These are phyloP conservation scores for Mitragyna speciosa DNA, from an alignment of 257 asterid genomes.

Conservation along the genomic window DNA sequence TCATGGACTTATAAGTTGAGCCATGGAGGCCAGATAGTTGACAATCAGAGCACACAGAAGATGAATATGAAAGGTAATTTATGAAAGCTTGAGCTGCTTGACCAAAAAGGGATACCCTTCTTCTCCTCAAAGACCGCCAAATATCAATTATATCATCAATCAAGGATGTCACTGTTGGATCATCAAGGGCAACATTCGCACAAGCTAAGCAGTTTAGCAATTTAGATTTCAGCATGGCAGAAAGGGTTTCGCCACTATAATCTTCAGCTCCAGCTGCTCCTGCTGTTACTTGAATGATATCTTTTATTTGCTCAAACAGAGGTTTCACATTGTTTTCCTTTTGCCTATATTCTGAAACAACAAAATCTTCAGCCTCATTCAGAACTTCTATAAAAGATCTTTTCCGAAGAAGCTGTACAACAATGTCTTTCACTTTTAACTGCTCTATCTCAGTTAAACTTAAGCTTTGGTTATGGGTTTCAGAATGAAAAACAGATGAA, in stretches of 20 bases:
- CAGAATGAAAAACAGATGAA: conserved; percentile 66
- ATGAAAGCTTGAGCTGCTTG: conserved; percentile 90
- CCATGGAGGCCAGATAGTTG: conserved; percentile 54
- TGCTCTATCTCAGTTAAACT: conserved; percentile 65
- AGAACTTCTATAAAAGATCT: conserved; percentile 37
- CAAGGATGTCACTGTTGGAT: conserved; percentile 43
- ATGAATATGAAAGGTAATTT: conserved; percentile 77
- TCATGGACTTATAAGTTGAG: conserved; percentile 52
- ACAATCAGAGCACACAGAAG: conserved; percentile 59
- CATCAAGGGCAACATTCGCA: conserved; percentile 41
- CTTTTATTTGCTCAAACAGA: conserved; percentile 54
- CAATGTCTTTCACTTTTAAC: conserved; percentile 50
- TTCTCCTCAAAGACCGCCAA: conserved; percentile 84
- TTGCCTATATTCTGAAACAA: conserved; percentile 31
- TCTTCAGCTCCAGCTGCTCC: conserved; percentile 77
- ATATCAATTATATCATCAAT: conserved; percentile 62
- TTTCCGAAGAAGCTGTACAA: conserved; percentile 47
- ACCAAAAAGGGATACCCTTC: conserved; percentile 88
- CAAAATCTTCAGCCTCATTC: conserved; percentile 38
- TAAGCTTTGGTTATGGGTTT: conserved; percentile 63
- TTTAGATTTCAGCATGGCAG: conserved; percentile 61
- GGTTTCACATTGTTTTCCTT: conserved; percentile 39
- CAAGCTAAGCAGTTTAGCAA: conserved; percentile 56
- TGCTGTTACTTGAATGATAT: conserved; percentile 69
- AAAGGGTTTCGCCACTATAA: conserved; percentile 49